phyloP scores from a whole-genome alignment of 176 grass and related monocot genomes.

The Thalia dealbata region DNA sequence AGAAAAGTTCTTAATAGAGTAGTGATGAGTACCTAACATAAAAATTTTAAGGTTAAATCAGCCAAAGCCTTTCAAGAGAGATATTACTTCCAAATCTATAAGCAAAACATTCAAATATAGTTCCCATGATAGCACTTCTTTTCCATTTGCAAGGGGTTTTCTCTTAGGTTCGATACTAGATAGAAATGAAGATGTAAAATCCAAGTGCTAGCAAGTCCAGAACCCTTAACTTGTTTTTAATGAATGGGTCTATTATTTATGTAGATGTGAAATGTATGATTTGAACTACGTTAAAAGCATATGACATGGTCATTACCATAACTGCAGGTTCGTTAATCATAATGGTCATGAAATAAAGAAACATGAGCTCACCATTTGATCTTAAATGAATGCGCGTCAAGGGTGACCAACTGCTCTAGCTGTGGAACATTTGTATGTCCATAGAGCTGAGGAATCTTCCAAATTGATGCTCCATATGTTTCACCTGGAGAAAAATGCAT shows the following conservation, averaged over 20 bases:
- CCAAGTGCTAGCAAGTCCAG: neutral
- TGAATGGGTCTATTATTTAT: neutral
- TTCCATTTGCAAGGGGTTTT: too few species aligned
- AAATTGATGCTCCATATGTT: conserved; percentile 69
- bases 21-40: neutral
- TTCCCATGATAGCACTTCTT: too few species aligned
- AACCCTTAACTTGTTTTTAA: neutral
- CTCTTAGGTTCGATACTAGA: neutral
- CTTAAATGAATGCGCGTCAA: conserved; percentile 50
- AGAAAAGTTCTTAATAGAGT: neutral
- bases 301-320: neutral
- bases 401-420: conserved; percentile 57
- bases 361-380: conserved; percentile 53
- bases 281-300: neutral
- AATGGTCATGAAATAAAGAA: conserved; percentile 1
- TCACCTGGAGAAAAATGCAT: conserved; percentile 44
- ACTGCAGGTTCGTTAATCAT: neutral
- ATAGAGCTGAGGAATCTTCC: conserved; percentile 66
- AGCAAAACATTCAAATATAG: too few species aligned
- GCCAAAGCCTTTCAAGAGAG: too few species aligned
- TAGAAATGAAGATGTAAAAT: neutral
- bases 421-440: conserved; percentile 70
- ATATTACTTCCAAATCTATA: too few species aligned
- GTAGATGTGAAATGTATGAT: neutral
- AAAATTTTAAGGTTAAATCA: too few species aligned